phyloP scores from a whole-genome alignment of 257 asterid species.

The Fraxinus pennsylvanica region DNA sequence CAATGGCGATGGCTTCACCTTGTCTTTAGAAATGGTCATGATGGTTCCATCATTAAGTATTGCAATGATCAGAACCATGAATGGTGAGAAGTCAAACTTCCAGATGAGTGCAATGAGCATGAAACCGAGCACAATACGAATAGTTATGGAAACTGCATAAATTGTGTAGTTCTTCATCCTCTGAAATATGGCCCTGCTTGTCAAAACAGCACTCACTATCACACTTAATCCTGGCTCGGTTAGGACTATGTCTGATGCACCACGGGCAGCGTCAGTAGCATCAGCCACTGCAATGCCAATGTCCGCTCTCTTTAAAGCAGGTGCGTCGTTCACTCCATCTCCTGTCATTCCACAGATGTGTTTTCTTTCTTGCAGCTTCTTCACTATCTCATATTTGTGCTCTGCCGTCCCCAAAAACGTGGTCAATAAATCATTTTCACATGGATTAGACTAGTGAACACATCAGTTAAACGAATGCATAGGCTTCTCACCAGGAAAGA shows the following conservation, averaged over 20 bases:
- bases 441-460: background rate
- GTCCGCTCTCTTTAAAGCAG: constrained; percentile 49
- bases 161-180: constrained; percentile 59
- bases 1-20: constrained; percentile 56
- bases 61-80: constrained; percentile 61
- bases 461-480: background rate
- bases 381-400: constrained; percentile 53
- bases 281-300: constrained; percentile 61
- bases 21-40: constrained; percentile 67
- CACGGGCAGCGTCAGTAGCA: constrained; percentile 54
- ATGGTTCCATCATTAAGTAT: constrained; percentile 64
- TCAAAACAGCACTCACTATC: constrained; percentile 47
- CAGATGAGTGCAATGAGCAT: constrained; percentile 60
- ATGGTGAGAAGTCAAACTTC: constrained; percentile 63
- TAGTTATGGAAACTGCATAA: constrained; percentile 56
- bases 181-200: constrained; percentile 54
- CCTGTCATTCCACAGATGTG: constrained; percentile 59
- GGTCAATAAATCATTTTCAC: background rate
- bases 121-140: constrained; percentile 52
- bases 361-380: constrained; percentile 49
- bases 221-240: constrained; percentile 51
- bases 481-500: constrained; percentile 42
- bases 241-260: constrained; percentile 52
- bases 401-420: constrained; percentile 24
- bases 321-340: constrained; percentile 59